Conservation (phyloP, 129 eudicot genomes). For the Scalesia atractyloides region DNA sequence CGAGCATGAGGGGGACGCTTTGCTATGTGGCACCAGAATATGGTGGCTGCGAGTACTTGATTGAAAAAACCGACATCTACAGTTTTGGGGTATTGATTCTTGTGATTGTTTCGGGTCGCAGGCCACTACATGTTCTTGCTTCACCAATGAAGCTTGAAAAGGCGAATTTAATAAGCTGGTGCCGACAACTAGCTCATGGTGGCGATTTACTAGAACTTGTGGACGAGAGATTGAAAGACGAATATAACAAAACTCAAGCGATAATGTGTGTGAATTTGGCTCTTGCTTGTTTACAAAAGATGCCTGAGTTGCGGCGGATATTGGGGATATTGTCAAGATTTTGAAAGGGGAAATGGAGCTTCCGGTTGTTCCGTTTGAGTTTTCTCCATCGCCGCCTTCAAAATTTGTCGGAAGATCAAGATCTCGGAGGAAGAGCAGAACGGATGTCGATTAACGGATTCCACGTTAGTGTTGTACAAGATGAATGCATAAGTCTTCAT, state of each 20-base stretch:
- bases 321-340: conserved; percentile 79
- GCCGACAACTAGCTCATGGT: conserved; percentile 63
- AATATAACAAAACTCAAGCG: conserved; percentile 64
- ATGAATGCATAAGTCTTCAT: neutral
- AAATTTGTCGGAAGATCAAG: conserved; percentile 53
- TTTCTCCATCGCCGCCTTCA: conserved; percentile 91
- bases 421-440: conserved; percentile 63
- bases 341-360: conserved; percentile 89
- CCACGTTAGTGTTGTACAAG: neutral
- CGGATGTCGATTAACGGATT: conserved; percentile 33
- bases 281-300: conserved; percentile 82
- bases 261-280: conserved; percentile 83
- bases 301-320: conserved; percentile 89
- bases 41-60: conserved; percentile 66
- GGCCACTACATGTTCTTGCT: conserved; percentile 88
- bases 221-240: conserved; percentile 67
- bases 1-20: conserved; percentile 96
- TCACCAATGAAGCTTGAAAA: conserved; percentile 98
- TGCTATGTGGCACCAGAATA: conserved; percentile 95
- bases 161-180: conserved; percentile 94
- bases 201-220: conserved; percentile 84
- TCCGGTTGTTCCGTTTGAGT: conserved; percentile 68
- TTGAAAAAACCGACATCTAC: conserved; percentile 90
- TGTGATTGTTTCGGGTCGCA: conserved; percentile 84
- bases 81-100: conserved; percentile 88